Percentiles rank a stretch among this genome's conserved stretches.
Evolutionary conservation across 2,329 filamentous ascomycete species (phyloP).

Genomic region (Aspergillus sojae): DNA sequence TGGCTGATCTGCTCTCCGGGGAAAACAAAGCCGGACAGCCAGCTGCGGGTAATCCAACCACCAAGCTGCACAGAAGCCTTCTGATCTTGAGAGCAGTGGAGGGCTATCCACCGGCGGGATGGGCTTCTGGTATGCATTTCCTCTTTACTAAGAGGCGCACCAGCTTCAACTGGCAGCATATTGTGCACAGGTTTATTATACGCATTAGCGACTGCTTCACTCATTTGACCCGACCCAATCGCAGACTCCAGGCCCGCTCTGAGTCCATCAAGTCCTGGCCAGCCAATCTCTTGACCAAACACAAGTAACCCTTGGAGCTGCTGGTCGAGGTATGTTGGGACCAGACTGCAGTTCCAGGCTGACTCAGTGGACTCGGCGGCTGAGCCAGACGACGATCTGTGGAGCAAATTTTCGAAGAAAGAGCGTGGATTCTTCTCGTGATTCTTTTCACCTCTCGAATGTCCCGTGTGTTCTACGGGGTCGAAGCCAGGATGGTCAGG

Average conservation of each 20-base stretch:
- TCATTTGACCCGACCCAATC: constrained; percentile 28
- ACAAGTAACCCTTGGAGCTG: constrained; percentile 55
- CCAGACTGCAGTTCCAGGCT: constrained; percentile 39
- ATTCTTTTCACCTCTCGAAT: background rate
- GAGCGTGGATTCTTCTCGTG: constrained; percentile 24
- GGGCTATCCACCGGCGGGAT: constrained; percentile 32
- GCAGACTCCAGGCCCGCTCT: constrained; percentile 41
- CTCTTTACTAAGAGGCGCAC: constrained; percentile 18
- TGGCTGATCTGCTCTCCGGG: constrained; percentile 58
- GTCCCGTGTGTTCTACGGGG: background rate
- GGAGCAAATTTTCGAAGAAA: constrained; percentile 29
- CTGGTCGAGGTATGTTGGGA: constrained; percentile 38
- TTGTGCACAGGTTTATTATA: constrained; percentile 18
- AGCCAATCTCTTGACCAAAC: constrained; percentile 54
- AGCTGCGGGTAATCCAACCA: constrained; percentile 60
- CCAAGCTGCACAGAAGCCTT: constrained; percentile 37
- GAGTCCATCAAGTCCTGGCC: constrained; percentile 49
- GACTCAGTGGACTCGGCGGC: constrained; percentile 23
- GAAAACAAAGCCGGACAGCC: constrained; percentile 57
- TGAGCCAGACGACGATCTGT: constrained; percentile 17
- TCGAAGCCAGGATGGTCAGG: background rate
- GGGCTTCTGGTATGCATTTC: constrained; percentile 36
- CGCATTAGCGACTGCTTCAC: constrained; percentile 13
- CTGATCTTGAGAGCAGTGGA: constrained; percentile 21
- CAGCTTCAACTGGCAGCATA: constrained; percentile 7